Evolutionary conservation across 352 stramenopile species (phyloP).

Genomic region (Globisporangium camurandrum): DNA sequence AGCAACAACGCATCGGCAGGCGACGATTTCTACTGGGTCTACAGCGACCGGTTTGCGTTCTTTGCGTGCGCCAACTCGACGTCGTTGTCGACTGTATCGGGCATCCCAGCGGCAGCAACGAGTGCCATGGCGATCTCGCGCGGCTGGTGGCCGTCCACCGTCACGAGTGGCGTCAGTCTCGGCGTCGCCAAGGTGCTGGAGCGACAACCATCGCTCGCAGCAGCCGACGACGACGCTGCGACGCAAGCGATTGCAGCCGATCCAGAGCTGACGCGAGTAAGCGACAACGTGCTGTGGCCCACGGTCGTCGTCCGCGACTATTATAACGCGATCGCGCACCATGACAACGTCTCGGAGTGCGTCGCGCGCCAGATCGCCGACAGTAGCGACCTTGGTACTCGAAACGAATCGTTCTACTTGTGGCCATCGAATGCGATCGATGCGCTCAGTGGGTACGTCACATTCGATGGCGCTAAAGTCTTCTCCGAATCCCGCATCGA

Average conservation of each 20-base stretch:
- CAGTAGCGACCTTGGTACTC: too few relatives aligned
- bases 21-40: constrained; percentile 56
- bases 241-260: not conserved
- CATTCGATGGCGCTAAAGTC: constrained; percentile 34
- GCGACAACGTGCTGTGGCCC: constrained; percentile 30
- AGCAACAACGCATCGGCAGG: constrained; percentile 36
- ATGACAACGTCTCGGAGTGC: constrained; percentile 27
- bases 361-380: constrained; percentile 12
- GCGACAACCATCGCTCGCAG: not conserved
- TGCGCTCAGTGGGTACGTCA: constrained; percentile 35
- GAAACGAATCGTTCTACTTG: constrained; percentile 37
- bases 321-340: constrained; percentile 38
- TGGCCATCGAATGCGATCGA: constrained; percentile 18
- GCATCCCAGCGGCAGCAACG: constrained; percentile 17
- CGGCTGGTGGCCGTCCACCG: constrained; percentile 52
- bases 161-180: constrained; percentile 56
- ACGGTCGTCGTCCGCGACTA: constrained; percentile 55
- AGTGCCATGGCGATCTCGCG: constrained; percentile 30
- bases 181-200: constrained; percentile 12
- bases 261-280: not conserved
- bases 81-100: not conserved
- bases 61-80: constrained; percentile 29
- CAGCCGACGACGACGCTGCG: not conserved
- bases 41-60: constrained; percentile 24
- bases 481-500: constrained; percentile 17